Evolutionary conservation across 352 stramenopile genomes (phyloP).

Genomic region (Pythium coloratum): DNA sequence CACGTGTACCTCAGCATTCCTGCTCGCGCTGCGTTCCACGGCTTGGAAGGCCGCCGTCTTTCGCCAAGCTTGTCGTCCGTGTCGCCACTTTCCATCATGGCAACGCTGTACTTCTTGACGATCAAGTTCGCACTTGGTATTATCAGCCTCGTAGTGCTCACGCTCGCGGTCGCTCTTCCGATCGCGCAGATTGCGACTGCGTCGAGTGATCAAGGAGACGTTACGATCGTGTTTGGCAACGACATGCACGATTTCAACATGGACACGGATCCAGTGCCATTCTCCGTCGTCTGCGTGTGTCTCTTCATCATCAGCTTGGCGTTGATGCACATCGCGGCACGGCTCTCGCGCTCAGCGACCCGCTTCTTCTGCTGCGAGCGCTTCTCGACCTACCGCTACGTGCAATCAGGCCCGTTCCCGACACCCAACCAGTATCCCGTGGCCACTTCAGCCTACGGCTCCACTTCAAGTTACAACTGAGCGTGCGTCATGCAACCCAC

Average conservation of each 20-base stretch:
- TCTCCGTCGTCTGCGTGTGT: constrained; percentile 41
- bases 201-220: constrained; percentile 19
- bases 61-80: constrained; percentile 51
- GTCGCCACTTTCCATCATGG: constrained; percentile 61
- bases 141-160: constrained; percentile 38
- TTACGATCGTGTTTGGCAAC: constrained; percentile 30
- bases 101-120: constrained; percentile 59
- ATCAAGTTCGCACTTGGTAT: constrained; percentile 67
- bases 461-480: constrained; percentile 22
- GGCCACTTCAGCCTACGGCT: constrained; percentile 22
- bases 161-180: constrained; percentile 36
- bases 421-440: constrained; percentile 24
- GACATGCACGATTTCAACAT: constrained; percentile 29
- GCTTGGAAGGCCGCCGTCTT: constrained; percentile 40
- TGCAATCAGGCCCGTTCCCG: constrained; percentile 35
- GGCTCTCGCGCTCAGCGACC: constrained; percentile 47
- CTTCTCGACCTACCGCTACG: constrained; percentile 54
- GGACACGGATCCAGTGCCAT: constrained; percentile 39
- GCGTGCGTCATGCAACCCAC: constrained; percentile 1
- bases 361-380: constrained; percentile 76
- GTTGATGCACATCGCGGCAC: constrained; percentile 49
- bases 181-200: constrained; percentile 23
- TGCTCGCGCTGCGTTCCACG: constrained; percentile 36
- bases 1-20: constrained; percentile 48
- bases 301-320: constrained; percentile 51